Base-by-base conservation (phyloP, 345 rosid genomes). In the Streptanthus diversifolius region DNA sequence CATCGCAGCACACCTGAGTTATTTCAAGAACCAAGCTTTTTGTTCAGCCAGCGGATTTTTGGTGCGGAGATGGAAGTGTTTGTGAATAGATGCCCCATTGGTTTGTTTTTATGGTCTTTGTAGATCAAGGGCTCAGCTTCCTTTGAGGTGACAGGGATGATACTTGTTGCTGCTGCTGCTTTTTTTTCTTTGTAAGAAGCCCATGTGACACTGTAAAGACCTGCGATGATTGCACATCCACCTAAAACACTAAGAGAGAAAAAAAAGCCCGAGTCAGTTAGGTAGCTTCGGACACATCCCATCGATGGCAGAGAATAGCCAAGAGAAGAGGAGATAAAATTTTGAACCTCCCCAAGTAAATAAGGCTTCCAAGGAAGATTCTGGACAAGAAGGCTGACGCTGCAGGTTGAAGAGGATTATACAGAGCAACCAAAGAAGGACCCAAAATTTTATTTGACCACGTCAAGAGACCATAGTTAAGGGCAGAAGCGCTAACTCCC, bases 381-480 rank as follows among this genome's bases (percentile, higher is more conserved):
- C 84, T 85, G 10, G 99, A 91, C 60, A 95, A 82, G 43, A 90
- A 79, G 25, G 98, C 86, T 54, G 99, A 92, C 10, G 95, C 87
- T 25, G 91, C 97, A 61, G 98, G 98, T 79, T 95, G 98, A 80
- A 95, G 97, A 61, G 99, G 99, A 68, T 88, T 85, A 79, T 95
- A 95, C 7, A 95, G 90, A 68, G 99, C 92, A 63, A 95, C 99
- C 84, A 95, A 81, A 71, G 99, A 79, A 47, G 99, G 98, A 25
- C 98, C 99, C 73, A 95, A 76, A 73, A 92, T 90, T 82, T 95
- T 95, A 79, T 95, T 95, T 45, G 93, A 95, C 99, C 99, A 95
- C 2, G 99, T 92, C 65, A 95, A 68, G 27, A 95, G 86, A 77
- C 98, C 99, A 78, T 95, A 95, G 80, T 90, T 91, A 44, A 95